Percentiles rank a stretch among this genome's conserved stretches.
Conservation (phyloP, 2,329 filamentous ascomycete genomes). For the Dactylellina haptotyla region DNA sequence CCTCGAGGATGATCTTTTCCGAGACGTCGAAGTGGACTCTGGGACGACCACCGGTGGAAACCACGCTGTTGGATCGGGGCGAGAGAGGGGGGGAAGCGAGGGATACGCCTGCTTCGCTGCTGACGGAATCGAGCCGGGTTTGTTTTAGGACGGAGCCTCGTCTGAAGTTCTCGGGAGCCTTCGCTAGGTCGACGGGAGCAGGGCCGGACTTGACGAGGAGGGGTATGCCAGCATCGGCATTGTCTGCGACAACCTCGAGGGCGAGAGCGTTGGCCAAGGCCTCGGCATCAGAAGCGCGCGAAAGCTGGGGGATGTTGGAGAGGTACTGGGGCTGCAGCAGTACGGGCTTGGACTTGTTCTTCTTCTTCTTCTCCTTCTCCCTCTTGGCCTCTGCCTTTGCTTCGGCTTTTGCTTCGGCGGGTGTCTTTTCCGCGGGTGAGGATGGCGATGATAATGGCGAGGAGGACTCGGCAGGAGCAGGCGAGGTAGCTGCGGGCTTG, state of each 20-base stretch:
- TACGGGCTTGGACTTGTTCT: slow-evolving; percentile 9
- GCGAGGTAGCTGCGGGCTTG: no score
- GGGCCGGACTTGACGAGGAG: slow-evolving; percentile 14
- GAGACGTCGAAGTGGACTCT: slow-evolving; percentile 48
- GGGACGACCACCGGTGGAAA: slow-evolving; percentile 18
- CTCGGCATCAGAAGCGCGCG: slow-evolving; percentile 47
- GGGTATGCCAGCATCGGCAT: slow-evolving; percentile 41
- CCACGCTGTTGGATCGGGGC: slow-evolving; percentile 46
- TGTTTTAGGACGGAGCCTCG: slow-evolving; percentile 41
- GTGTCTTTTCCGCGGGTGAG: slow-evolving; percentile 5
- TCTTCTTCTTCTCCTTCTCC: slow-evolving; percentile 44
- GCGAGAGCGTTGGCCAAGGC: slow-evolving; percentile 48
- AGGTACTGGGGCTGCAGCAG: background rate
- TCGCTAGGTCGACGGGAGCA: slow-evolving; percentile 1
- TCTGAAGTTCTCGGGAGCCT: slow-evolving; percentile 23
- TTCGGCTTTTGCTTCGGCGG: slow-evolving; percentile 13
- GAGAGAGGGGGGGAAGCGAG: slow-evolving; percentile 36
- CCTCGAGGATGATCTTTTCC: slow-evolving; percentile 46
- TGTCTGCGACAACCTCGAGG: slow-evolving; percentile 44
- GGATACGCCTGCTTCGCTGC: slow-evolving; percentile 19
- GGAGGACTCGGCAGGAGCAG: slow-evolving; percentile 7
- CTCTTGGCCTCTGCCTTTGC: slow-evolving; percentile 25
- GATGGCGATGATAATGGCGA: background rate
- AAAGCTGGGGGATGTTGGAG: slow-evolving; percentile 49
- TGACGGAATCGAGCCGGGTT: slow-evolving; percentile 24